A percentile compares a stretch with the other conserved stretches of the same genome.
Conservation (phyloP, 1,284 basidiomycete species). For the Irpex sp. region DNA sequence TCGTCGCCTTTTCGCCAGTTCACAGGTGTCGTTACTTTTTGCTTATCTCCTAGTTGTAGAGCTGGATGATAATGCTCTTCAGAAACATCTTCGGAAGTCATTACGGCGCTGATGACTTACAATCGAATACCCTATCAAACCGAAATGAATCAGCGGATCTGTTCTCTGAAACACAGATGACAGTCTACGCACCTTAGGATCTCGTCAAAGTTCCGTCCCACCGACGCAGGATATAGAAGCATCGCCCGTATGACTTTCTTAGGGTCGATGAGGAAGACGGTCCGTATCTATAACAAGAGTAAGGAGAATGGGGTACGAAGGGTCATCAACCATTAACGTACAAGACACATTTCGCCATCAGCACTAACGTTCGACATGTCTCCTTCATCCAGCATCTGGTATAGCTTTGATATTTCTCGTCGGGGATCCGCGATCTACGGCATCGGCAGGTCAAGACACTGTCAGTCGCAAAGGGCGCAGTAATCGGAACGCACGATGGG, state of each 20-base stretch:
- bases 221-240: conserved; percentile 86
- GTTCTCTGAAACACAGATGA: not conserved
- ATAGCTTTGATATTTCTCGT: conserved; percentile 82
- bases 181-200: conserved; percentile 63
- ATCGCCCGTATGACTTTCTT: conserved; percentile 89
- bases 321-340: conserved; percentile 23
- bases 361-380: conserved; percentile 92
- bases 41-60: conserved; percentile 91
- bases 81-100: too few relatives aligned
- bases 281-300: conserved; percentile 71
- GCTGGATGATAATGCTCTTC: conserved; percentile 33
- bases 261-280: conserved; percentile 94
- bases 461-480: not conserved
- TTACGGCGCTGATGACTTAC: too few relatives aligned
- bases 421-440: conserved; percentile 86
- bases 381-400: conserved; percentile 95
- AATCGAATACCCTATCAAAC: conserved; percentile 56
- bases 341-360: conserved; percentile 85
- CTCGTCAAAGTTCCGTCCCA: conserved; percentile 84
- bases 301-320: conserved; percentile 15
- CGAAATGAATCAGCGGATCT: not conserved
- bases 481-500: conserved; percentile 69
- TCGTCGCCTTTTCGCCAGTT: conserved; percentile 94
- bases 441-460: not conserved
- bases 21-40: conserved; percentile 81